Base-by-base conservation (phyloP, 106 monocot species). In the Allium sativum region DNA sequence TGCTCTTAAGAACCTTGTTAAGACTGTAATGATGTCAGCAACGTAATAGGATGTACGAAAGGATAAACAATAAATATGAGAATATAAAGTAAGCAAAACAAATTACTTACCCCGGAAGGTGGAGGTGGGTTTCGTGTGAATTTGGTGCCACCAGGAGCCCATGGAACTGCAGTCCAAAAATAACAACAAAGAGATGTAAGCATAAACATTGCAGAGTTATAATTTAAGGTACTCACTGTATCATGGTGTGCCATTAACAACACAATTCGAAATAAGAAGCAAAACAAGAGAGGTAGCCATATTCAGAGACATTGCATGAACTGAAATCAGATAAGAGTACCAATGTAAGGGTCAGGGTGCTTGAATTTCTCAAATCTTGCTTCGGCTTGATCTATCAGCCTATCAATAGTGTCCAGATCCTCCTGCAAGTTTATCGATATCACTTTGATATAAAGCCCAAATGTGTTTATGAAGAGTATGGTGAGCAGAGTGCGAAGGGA, bases 341-440 rank as follows among this genome's bases (percentile, higher is more conserved):
- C 90, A 76, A 90, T 96, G 57, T 96, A 96, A 60, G 95, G 95
- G 73, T 96, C 95, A 75, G 95, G 95, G 65, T 96, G 95, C 65
- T 53, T 78, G 55, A 58, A 90, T 10, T 87, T 96, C 50, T 68
- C 58, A 71, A 65, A 87, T 7, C 14, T 67, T 72, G 79, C 84
- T 76, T 96, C 95, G 15, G 64, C 87, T 10, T 81, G 72, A 31
- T 68, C 73, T 54, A 90, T 90, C 40, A 90, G 72, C 73, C 81
- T 80, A 67, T 96, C 95, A 64, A 96, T 90, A 46, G 81, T 82
- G 47, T 96, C 90, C 62, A 74, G 79, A 69, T 90, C 87, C 75
- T 84, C 87, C 95, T 96, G 73, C 10, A 78, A 78, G 68, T 53
- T 47, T 19, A 50, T 45, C 47, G 50, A 60, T 5, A 62, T 62